Conservation (phyloP, 1,284 basidiomycete genomes). For the Ustilago lituana region DNA sequence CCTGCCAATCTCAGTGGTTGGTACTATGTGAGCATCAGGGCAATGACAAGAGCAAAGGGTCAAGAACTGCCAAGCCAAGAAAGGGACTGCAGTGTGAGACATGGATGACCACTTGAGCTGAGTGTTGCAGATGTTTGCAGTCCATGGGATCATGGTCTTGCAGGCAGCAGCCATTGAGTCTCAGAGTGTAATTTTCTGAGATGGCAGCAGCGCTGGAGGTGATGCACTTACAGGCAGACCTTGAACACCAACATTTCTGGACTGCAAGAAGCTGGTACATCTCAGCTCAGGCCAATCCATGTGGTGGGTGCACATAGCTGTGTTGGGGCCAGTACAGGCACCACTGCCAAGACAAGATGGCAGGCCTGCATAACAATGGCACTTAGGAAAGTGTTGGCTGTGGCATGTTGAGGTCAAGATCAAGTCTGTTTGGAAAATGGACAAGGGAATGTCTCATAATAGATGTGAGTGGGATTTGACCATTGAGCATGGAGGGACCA, state of each 20-base stretch:
- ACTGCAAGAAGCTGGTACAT: neutral
- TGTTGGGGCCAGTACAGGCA: no score
- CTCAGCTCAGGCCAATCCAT: neutral
- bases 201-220: constrained; percentile 3
- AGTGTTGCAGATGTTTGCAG: constrained; percentile 1
- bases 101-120: neutral
- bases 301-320: constrained; percentile 1
- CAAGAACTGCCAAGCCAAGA: constrained; percentile 8
- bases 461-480: neutral
- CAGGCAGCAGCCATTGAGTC: neutral
- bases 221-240: constrained; percentile 6
- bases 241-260: constrained; percentile 8
- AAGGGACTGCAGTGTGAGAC: neutral
- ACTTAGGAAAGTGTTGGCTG: constrained; percentile 18
- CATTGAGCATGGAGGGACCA: neutral
- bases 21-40: no score
- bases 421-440: constrained; percentile 15
- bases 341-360: no score
- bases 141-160: neutral
- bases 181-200: neutral
- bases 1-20: no score
- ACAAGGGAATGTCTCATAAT: constrained; percentile 1
- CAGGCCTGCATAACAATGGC: no score
- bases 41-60: no score
- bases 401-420: constrained; percentile 8